phyloP scores from a whole-genome alignment of 768 basidiomycete genomes.

The Dioszegia aurantiaca region DNA sequence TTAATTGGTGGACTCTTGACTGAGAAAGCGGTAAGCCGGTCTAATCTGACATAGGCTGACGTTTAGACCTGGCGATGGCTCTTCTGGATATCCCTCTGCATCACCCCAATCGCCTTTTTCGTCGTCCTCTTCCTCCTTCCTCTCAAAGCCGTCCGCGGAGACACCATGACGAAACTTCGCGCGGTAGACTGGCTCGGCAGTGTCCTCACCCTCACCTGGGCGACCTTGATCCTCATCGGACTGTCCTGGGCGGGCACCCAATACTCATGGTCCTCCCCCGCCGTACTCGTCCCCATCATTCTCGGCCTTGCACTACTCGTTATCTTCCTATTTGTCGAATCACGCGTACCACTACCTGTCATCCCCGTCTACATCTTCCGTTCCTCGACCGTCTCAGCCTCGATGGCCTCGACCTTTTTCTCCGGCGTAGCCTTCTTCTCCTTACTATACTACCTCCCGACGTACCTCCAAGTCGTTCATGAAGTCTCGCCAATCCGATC shows the following conservation, averaged over 20 bases:
- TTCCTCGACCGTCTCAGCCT: conserved; percentile 64
- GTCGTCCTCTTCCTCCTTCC: conserved; percentile 67
- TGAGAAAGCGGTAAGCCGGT: conserved; percentile 13
- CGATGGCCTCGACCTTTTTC: conserved; percentile 68
- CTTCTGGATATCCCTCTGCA: conserved; percentile 64
- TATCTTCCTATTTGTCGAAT: conserved; percentile 70
- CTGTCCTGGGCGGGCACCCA: conserved; percentile 74
- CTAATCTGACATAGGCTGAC: not conserved
- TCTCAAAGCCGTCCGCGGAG: conserved; percentile 65
- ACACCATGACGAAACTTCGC: conserved; percentile 64
- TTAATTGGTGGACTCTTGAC: conserved; percentile 62
- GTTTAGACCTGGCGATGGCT: conserved; percentile 15
- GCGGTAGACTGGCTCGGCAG: conserved; percentile 67
- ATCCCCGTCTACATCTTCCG: conserved; percentile 73
- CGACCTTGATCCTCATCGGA: conserved; percentile 65
- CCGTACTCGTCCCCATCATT: conserved; percentile 63
- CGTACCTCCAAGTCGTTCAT: conserved; percentile 70
- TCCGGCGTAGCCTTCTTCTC: conserved; percentile 54
- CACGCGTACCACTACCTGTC: conserved; percentile 69
- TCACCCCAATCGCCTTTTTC: conserved; percentile 59
- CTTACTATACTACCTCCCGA: conserved; percentile 67
- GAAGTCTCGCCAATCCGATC: conserved; percentile 65
- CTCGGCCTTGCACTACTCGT: conserved; percentile 60
- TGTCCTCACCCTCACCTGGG: conserved; percentile 61
- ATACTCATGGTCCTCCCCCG: conserved; percentile 68